Conservation (phyloP, 139 green algal species). For the Nannochloris sp. region DNA sequence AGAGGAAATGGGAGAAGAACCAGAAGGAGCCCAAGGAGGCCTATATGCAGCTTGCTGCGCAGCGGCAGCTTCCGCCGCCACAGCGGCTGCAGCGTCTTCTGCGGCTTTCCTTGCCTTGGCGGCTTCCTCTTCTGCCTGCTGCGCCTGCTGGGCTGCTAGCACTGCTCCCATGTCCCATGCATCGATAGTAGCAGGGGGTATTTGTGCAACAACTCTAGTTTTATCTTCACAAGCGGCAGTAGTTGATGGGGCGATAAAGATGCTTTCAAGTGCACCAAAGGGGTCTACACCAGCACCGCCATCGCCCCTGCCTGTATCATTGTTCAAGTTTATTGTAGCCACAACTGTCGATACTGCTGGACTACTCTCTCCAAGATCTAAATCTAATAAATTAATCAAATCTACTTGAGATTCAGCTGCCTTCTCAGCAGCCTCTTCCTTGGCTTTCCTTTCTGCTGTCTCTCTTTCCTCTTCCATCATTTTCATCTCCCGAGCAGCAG, state of each 20-base stretch:
- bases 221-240: background rate
- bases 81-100: background rate
- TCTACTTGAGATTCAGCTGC: background rate
- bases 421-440: background rate
- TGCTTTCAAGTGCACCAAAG: background rate
- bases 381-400: slow-evolving; percentile 20
- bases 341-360: background rate
- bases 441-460: slow-evolving; percentile 2
- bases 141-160: slow-evolving; percentile 1
- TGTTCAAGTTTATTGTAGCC: background rate
- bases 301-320: background rate
- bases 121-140: background rate
- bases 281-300: slow-evolving; percentile 7
- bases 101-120: background rate
- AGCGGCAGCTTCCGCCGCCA: background rate
- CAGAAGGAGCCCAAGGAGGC: slow-evolving; percentile 2
- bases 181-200: background rate
- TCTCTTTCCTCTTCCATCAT: background rate
- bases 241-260: background rate
- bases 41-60: background rate
- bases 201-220: background rate
- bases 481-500: background rate
- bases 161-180: slow-evolving; percentile 20
- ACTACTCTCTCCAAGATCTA: background rate
- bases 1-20: background rate